Percentiles rank a stretch among this genome's conserved stretches.
phyloP scores from a whole-genome alignment of 2,329 filamentous ascomycete species.

The Phoma sp. region DNA sequence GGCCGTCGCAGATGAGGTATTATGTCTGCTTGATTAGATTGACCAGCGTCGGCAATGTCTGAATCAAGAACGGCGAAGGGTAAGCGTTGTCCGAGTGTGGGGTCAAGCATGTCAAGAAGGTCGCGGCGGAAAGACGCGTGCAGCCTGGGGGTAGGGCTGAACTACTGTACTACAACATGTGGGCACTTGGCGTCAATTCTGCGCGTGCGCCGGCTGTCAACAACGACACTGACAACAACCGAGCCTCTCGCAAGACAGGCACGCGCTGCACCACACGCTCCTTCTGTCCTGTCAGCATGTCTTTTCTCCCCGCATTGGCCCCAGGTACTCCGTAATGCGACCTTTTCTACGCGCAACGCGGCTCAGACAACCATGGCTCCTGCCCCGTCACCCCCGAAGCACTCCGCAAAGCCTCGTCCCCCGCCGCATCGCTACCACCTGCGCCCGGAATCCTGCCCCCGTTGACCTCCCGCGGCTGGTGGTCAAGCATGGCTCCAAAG shows the following conservation, averaged over 20 bases:
- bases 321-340: constrained; percentile 33
- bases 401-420: constrained; percentile 31
- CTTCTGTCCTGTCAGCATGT: background rate
- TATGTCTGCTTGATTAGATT: background rate
- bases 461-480: constrained; percentile 37
- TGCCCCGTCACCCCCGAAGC: constrained; percentile 30
- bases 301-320: constrained; percentile 7
- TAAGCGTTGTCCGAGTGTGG: background rate
- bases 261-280: background rate
- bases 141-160: constrained; percentile 18
- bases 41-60: background rate
- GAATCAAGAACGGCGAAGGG: background rate
- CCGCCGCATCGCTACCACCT: constrained; percentile 38
- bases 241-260: background rate
- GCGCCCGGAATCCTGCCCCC: constrained; percentile 28
- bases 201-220: constrained; percentile 19
- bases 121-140: constrained; percentile 7
- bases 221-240: background rate
- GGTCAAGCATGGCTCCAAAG: constrained; percentile 38
- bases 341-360: constrained; percentile 31
- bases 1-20: background rate
- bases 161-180: constrained; percentile 13
- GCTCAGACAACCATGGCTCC: constrained; percentile 19
- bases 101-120: background rate
- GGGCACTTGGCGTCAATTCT: constrained; percentile 27